Base-by-base conservation (phyloP, 805 yeast genomes). In the Suhomyces xylopsoci region DNA sequence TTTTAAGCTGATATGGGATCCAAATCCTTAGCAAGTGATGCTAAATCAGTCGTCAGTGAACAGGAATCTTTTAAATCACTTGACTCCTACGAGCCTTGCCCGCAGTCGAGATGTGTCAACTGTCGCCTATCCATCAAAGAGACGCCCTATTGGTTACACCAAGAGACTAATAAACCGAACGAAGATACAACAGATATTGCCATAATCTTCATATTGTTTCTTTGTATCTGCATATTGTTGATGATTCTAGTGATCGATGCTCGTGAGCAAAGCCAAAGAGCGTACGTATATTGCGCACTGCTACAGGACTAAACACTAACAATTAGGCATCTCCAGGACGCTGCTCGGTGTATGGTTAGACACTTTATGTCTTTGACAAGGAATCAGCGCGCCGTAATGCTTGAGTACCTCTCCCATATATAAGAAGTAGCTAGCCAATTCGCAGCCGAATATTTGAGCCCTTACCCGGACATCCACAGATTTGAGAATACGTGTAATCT, bases 71-170 rank as follows among this genome's bases (percentile, higher is more conserved):
- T 9, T 9, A 32, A 32, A 10, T 28, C 17, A n/a, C 36, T 32
- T 32, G 36, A 32, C 9, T n/a, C 17, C 2, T 17, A 32, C 4
- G 36, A 32, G 36, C 36, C 36, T 32, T n/a, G 36, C 36, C 36
- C 17, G 17, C 36, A n/a, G 6, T 32, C 36, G 17, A 32, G 5
- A 32, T 32, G 36, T 32, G 36, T n/a, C 17, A 32, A 38, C 14
- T 38, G 42, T 19, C 42, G 24, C n/a, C 22, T 46, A 20, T 30
- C 24, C 5, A 17, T 36, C 17, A 38, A 36, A 25, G 45, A 47
- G n/a, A 32, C 48, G 5, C 48, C 40, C n/a, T 46, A n/a, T 40
- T 32, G 42, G 48, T 14, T 46, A 38, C 30, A 34, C 10, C 36
- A 26, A 19, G 17, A 15, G 15, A 45, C 14, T 20, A 32, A 12